Conservation (phyloP, 2,329 filamentous ascomycete species). For the Fonsecaea erecta region DNA sequence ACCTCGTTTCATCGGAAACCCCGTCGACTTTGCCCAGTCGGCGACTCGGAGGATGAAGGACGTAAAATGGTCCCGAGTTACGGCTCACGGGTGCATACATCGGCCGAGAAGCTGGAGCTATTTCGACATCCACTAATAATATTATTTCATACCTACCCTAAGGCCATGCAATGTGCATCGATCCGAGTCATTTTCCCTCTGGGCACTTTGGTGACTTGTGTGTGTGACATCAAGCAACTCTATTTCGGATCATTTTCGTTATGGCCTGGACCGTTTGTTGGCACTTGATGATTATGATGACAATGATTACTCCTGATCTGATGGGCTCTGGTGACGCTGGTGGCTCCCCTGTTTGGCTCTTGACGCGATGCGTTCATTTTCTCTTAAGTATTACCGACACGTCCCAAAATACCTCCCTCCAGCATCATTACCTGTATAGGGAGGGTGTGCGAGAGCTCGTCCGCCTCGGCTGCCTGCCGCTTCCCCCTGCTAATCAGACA, state of each 20-base stretch:
- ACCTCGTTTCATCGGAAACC: neutral
- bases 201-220: neutral
- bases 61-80: constrained; percentile 6
- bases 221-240: neutral
- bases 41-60: constrained; percentile 7
- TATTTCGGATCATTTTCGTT: neutral
- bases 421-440: neutral
- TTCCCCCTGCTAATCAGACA: neutral
- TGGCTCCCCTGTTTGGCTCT: neutral
- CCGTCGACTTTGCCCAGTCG: neutral
- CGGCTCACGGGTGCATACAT: neutral
- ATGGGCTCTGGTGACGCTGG: neutral
- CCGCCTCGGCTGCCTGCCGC: neutral
- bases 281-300: neutral
- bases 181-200: constrained; percentile 11
- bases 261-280: neutral
- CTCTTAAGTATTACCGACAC: neutral
- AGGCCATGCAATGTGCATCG: neutral
- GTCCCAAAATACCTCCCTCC: neutral
- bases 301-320: neutral
- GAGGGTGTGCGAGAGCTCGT: neutral
- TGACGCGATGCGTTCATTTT: neutral
- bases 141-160: neutral
- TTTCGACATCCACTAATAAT: neutral
- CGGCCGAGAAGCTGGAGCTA: constrained; percentile 9